Evolutionary conservation across 192 early-diverging fungal species (phyloP).

Genomic region (Obelidium mucronatum): DNA sequence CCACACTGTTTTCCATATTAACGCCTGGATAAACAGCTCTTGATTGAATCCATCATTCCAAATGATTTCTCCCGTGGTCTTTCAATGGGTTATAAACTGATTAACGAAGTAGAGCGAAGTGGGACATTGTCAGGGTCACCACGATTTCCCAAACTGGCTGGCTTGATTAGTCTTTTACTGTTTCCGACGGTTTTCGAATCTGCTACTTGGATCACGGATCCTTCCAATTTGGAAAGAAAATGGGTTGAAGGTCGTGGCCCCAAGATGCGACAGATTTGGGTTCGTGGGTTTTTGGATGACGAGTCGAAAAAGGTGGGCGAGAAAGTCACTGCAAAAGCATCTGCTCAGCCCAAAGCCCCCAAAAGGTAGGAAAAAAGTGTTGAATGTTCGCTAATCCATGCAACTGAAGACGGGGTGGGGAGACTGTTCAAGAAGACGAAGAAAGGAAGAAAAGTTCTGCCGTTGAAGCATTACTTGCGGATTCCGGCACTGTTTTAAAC

Average conservation of each 20-base stretch:
- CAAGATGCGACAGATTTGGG: slow-evolving; percentile 28
- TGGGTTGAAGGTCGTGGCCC: slow-evolving; percentile 32
- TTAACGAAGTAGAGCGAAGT: slow-evolving; percentile 42
- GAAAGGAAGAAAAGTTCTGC: background rate
- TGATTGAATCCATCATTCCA: slow-evolving; percentile 49
- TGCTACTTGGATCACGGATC: slow-evolving; percentile 36
- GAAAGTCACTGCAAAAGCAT: background rate
- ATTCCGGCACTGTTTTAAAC: background rate
- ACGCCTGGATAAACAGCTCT: background rate
- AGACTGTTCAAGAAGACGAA: background rate
- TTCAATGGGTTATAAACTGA: slow-evolving; percentile 43
- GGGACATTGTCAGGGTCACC: background rate
- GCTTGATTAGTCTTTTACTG: slow-evolving; percentile 64
- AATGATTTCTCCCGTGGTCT: slow-evolving; percentile 53
- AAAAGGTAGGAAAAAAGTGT: no score
- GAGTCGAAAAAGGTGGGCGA: slow-evolving; percentile 6
- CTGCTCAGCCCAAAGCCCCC: background rate
- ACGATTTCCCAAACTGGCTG: slow-evolving; percentile 50
- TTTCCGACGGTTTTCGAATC: slow-evolving; percentile 80
- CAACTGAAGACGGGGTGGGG: background rate
- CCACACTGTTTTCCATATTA: background rate
- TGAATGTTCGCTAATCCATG: background rate
- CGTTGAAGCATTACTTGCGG: background rate
- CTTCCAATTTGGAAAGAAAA: slow-evolving; percentile 21
- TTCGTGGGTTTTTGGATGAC: slow-evolving; percentile 32